A percentile compares a stretch with the other conserved stretches of the same genome.
These are phyloP conservation scores for Penicillium palitans DNA, from an alignment of 2,329 filamentous ascomycete genomes.

Conservation along the genomic window DNA sequence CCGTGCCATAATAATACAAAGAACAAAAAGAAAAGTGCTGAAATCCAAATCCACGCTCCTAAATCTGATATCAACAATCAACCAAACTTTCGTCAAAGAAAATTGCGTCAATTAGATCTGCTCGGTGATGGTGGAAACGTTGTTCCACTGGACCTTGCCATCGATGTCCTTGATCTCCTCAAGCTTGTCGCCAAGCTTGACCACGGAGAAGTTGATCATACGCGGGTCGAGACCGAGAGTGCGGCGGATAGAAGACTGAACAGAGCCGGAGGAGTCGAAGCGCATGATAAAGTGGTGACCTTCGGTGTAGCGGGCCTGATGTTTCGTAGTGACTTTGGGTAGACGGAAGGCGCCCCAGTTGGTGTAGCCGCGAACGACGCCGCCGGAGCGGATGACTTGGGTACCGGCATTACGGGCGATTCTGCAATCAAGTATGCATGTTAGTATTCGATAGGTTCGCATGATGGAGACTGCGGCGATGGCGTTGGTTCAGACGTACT, in stretches of 20 bases:
- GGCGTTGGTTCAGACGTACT: constrained; percentile 60
- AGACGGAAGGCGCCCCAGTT: constrained; percentile 96
- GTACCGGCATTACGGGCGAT: constrained; percentile 84
- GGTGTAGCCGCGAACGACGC: constrained; percentile 85
- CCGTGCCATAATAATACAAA: constrained; percentile 32
- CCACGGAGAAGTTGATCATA: constrained; percentile 82
- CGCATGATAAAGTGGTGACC: constrained; percentile 99
- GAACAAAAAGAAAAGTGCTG: constrained; percentile 21
- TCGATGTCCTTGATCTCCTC: constrained; percentile 60
- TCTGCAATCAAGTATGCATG: constrained; percentile 50
- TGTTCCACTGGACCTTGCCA: constrained; percentile 57
- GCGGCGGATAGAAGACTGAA: constrained; percentile 72
- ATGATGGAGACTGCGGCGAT: constrained; percentile 5
- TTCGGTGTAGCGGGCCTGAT: constrained; percentile 78
- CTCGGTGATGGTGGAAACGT: constrained; percentile 31
- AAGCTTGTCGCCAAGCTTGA: constrained; percentile 74
- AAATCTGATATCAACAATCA: constrained; percentile 12
- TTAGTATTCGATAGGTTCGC: constrained; percentile 11
- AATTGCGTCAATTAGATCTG: constrained; percentile 20
- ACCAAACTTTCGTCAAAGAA: not conserved
- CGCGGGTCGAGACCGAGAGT: constrained; percentile 83
- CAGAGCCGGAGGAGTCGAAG: constrained; percentile 75
- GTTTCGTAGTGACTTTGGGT: constrained; percentile 73
- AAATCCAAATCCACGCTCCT: constrained; percentile 14
- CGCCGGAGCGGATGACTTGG: constrained; percentile 76